Base-by-base conservation (phyloP, 106 monocot genomes). In the Dendrobium catenatum region DNA sequence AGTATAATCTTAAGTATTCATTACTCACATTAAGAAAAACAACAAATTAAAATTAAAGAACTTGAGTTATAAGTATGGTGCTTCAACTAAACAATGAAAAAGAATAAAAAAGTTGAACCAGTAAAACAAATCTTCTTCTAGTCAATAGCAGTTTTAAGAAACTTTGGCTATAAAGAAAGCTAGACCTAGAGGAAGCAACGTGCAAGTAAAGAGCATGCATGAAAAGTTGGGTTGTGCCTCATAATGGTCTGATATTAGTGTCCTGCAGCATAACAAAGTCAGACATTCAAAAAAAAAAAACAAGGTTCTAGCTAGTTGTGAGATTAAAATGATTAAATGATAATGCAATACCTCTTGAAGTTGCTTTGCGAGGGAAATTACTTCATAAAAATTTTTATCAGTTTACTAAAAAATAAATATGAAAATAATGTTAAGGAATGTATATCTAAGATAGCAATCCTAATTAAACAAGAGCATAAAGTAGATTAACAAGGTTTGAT, bases 201-300 rank as follows among this genome's bases (percentile, higher is more conserved):
- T 99, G 98, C 95, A 99, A 91, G 81, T 99, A 99, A n/a, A 91
- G 95, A 13, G 98, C 93, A 83, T 99, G 95, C 87, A 93, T 75
- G 82, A 95, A 99, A 9, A 99, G 79, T 51, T 99, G 98, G 66
- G 98, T 91, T 9, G 98, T 95, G 26, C 98, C 98, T 95, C 98
- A 99, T 77, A 99, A 82, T 72, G 95, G 93, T 56, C 80, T 85
- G 74, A 99, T 91, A 75, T 91, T 85, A 67, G 83, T 93, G 7
- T 91, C 91, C 88, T 91, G 56, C 42, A 86, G 43, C 68, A 80
- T 61, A 51, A 58, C 61, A 29, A 67, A 13, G 16, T 54, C 4
- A 55, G 4, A 42, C 20, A 56, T 55, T 41, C 22, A 59, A 78
- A 16, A 41, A 78, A 56, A 37, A 74, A 29, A 37, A 31, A 31